Conservation (phyloP, 345 rosid species). For the Laguncularia racemosa region DNA sequence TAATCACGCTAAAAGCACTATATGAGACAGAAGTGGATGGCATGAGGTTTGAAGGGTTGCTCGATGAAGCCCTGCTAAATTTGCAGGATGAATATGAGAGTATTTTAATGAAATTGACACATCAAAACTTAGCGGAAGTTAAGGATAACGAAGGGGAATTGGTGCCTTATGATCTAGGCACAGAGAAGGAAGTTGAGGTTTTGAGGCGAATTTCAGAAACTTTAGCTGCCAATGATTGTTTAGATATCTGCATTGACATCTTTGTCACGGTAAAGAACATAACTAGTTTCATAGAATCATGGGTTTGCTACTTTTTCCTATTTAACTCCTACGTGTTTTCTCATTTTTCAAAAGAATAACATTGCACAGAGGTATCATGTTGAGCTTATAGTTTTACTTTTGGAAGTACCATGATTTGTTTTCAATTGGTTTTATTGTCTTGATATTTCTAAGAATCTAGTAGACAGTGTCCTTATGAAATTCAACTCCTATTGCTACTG, state of each 20-base stretch:
- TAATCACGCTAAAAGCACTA: constrained; percentile 45
- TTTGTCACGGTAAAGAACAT: constrained; percentile 38
- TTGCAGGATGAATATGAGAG: constrained; percentile 55
- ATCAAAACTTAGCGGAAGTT: constrained; percentile 26
- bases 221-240: constrained; percentile 49
- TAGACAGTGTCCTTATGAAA: no score
- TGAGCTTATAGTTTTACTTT: background rate
- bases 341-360: no score
- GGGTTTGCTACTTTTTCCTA: background rate
- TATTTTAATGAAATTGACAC: constrained; percentile 34
- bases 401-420: background rate
- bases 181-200: constrained; percentile 38
- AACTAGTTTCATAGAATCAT: background rate
- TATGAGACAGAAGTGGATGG: constrained; percentile 50
- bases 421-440: no score
- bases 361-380: no score
- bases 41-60: constrained; percentile 58
- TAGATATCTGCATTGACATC: constrained; percentile 58
- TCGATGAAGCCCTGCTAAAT: constrained; percentile 53
- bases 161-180: constrained; percentile 27
- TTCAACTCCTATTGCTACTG: no score
- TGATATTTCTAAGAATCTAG: no score
- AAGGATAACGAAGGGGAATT: constrained; percentile 14
- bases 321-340: no score
- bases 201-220: constrained; percentile 39